Base-by-base conservation (phyloP, 2,329 filamentous ascomycete genomes). In the Tolypocladium sp. region DNA sequence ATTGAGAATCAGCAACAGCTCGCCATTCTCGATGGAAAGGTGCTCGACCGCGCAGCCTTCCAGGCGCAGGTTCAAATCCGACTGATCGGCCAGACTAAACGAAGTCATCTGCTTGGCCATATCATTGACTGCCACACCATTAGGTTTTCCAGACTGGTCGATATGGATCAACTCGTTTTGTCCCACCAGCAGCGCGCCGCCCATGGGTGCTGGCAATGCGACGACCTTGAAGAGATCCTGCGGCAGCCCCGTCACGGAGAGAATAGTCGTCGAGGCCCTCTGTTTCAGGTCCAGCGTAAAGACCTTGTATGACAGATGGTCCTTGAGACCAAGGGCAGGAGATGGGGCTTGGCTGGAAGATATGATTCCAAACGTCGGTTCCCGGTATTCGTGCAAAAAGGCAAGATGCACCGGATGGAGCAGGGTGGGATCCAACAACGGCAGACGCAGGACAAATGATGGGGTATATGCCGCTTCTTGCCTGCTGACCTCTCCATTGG, bases 201-300 rank as follows among this genome's bases (percentile, higher is more conserved):
- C 94, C 46, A 97, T 87, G 1, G 93, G 93, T 7, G 89, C 81
- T 5, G 92, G 91, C 3, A 99, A 77, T 9, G 94, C 86, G 53
- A 97, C 79, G 51, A 97, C 87, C 65, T 85, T 85, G 71, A 88
- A 91, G 12, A 97, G 80, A 71, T 97, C 93, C 69, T 91, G 92
- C 1, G 94, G 95, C 49, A 99, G 82, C 46, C 87, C 88, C 27
- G 85, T 81, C 55, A 97, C 91, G 0, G 92, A 94, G 9, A 97
- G 81, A 63, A 99, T 90, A 2, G 91, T 92, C 2, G 94, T 99
- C 4, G 92, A 97, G 2, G 92, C 92, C 66, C 88, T 89, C 71
- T 97, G 92, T 67, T 96, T 91, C 55, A 99, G 80, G 69, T 99
- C 94, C 57, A 99, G 79, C 0, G 94, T 97, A 69, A 97, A 96